Conservation (phyloP, 352 stramenopile species). For the Plasmopara halstedii region DNA sequence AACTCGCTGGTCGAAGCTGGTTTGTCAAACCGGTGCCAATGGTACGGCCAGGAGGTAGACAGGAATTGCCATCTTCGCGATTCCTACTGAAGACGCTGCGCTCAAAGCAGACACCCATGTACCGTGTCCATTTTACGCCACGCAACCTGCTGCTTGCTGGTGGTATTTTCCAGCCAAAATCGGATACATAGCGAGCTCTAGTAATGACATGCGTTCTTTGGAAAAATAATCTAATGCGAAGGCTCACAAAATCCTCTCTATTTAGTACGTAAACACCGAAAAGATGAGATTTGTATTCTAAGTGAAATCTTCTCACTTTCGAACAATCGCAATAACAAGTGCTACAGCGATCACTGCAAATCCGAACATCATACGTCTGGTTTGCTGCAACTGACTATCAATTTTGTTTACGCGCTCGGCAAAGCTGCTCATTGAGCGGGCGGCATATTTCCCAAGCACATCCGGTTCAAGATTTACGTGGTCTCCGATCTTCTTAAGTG, state of each 20-base stretch:
- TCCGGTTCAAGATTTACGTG: slow-evolving; percentile 90
- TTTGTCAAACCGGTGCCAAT: slow-evolving; percentile 52
- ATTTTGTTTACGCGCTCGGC: slow-evolving; percentile 50
- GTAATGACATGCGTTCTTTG: slow-evolving; percentile 5
- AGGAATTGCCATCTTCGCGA: slow-evolving; percentile 54
- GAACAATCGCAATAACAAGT: slow-evolving; percentile 24
- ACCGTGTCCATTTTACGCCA: slow-evolving; percentile 71
- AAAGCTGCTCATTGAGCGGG: slow-evolving; percentile 60
- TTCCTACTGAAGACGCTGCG: slow-evolving; percentile 80
- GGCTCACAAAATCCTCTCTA: background rate
- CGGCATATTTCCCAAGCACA: slow-evolving; percentile 89
- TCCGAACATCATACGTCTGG: slow-evolving; percentile 18
- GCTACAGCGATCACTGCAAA: slow-evolving; percentile 26
- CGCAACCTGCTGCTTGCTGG: slow-evolving; percentile 75
- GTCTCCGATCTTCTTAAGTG: slow-evolving; percentile 85
- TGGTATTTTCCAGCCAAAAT: slow-evolving; percentile 58
- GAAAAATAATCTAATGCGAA: slow-evolving; percentile 21
- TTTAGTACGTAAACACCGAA: no score
- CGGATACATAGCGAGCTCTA: slow-evolving; percentile 30
- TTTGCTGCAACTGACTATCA: slow-evolving; percentile 40
- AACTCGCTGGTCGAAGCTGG: slow-evolving; percentile 18
- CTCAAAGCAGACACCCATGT: slow-evolving; percentile 82
- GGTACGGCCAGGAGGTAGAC: slow-evolving; percentile 39
- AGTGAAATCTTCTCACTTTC: slow-evolving; percentile 16
- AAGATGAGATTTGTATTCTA: slow-evolving; percentile 9